Evolutionary conservation across 2,329 filamentous ascomycete genomes (phyloP), one percentile per base, ranked within the genome.

Genomic region (Clarireedia sp.): DNA sequence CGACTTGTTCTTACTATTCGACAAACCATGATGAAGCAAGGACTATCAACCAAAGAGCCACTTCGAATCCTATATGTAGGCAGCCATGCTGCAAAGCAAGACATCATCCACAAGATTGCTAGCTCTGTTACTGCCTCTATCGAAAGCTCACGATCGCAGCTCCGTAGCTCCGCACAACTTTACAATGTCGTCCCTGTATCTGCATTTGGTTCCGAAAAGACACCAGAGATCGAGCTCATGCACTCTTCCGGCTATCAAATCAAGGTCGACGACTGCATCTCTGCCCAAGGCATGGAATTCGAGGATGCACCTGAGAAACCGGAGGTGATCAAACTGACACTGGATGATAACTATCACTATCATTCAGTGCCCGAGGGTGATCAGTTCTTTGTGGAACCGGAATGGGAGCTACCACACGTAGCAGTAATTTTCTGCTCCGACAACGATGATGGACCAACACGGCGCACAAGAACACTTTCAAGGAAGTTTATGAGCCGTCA

Each of bases 131-230:
- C 72, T 57, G 74, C 72, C 10, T 74, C 73, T 9, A 66, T 66
- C 8, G 61, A 68, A 29, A 63, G 59, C 29, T 69, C 69, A 38
- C 62, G 65, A 40, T 63, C 65, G 53, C 61, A 67, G 46, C 53
- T 62, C 10, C 66, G 66, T 24, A 64, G 66, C 9, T 66, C 69
- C 48, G 75, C 75, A 44, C 74, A 74, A 29, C 66, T 77, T 33
- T 79, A 76, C 66, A 79, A 77, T 64, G 75, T 79, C 44, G 73
- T 79, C 45, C 75, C 75, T 16, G 72, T 78, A 53, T 74, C 75
- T 3, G 73, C 73, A 1, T 78, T 78, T 63, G 75, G 75, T 10
- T 73, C 72, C 12, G 65, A 70, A 45, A 68, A 69, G 44, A 70
- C 72, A 14, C 75, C 75, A 1, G 75, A 79, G 56, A 74, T 78